A percentile compares a stretch with the other conserved stretches of the same genome.
Conservation (phyloP, 306 rosid genomes). For the Prinsepia uniflora region DNA sequence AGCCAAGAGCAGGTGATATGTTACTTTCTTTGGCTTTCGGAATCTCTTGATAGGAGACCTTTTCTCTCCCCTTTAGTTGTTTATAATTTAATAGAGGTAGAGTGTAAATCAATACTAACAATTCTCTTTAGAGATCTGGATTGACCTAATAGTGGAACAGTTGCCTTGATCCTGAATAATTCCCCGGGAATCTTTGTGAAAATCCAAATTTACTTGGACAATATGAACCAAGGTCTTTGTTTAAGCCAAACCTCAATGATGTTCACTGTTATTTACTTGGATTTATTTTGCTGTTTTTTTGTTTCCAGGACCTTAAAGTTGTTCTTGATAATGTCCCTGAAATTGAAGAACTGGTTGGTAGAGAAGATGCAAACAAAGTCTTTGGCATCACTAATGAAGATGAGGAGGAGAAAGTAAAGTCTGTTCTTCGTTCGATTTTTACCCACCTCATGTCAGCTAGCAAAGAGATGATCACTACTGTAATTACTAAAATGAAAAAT, state of each 20-base stretch:
- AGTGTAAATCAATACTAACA: background rate
- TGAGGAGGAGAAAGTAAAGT: slow-evolving; percentile 49
- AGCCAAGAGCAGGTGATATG: slow-evolving; percentile 1
- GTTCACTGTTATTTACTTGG: slow-evolving; percentile 12
- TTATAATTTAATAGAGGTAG: background rate
- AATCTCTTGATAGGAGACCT: background rate
- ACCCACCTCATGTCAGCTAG: slow-evolving; percentile 79
- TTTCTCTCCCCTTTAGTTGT: background rate
- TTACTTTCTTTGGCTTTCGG: background rate
- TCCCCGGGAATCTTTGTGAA: too few relatives aligned
- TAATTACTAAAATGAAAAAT: slow-evolving; percentile 47
- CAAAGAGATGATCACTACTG: slow-evolving; percentile 47
- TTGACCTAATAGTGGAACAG: background rate
- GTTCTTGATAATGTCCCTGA: slow-evolving; percentile 76
- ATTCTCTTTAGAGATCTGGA: background rate
- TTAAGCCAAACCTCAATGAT: background rate
- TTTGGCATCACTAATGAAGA: slow-evolving; percentile 41
- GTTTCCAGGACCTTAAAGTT: slow-evolving; percentile 69
- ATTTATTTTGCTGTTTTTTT: slow-evolving; percentile 20
- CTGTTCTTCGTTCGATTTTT: slow-evolving; percentile 55
- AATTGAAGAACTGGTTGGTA: slow-evolving; percentile 62
- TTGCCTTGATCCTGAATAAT: too few relatives aligned
- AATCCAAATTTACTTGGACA: too few relatives aligned
- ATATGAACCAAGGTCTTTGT: too few relatives aligned
- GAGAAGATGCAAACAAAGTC: slow-evolving; percentile 47